These are phyloP conservation scores for Eutrema yunnanense DNA, from an alignment of 345 rosid genomes.

Conservation along the genomic window DNA sequence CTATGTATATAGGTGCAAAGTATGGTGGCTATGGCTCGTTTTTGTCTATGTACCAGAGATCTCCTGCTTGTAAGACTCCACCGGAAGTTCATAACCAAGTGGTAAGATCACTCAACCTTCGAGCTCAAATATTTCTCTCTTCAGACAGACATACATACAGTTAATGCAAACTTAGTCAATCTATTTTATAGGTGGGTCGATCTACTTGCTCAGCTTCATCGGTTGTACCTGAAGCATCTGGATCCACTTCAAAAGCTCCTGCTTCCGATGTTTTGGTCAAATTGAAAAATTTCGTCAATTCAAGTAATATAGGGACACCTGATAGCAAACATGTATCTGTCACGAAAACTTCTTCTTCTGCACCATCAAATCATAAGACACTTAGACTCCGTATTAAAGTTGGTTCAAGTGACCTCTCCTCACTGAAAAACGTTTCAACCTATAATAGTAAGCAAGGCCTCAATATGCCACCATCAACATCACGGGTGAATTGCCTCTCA, in stretches of 20 bases:
- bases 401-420: constrained; percentile 68
- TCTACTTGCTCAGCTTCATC: constrained; percentile 34
- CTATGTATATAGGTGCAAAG: constrained; percentile 30
- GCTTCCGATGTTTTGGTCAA: constrained; percentile 32
- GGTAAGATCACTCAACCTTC: constrained; percentile 34
- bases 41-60: constrained; percentile 30
- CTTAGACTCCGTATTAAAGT: constrained; percentile 73
- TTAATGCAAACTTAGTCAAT: constrained; percentile 11
- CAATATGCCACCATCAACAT: constrained; percentile 67
- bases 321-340: constrained; percentile 30
- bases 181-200: constrained; percentile 41
- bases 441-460: constrained; percentile 69
- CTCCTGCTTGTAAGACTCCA: constrained; percentile 30
- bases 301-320: constrained; percentile 37
- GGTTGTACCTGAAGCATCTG: constrained; percentile 31
- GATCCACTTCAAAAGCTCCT: constrained; percentile 36
- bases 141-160: not conserved
- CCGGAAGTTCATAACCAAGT: constrained; percentile 21
- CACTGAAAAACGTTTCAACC: constrained; percentile 59
- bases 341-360: constrained; percentile 28
- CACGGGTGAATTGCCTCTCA: constrained; percentile 59
- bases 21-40: constrained; percentile 38
- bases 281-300: constrained; percentile 35
- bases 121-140: constrained; percentile 37
- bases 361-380: constrained; percentile 53